Base-by-base conservation (phyloP, 805 yeast genomes). In the Monosporozyma yasuniensis region DNA sequence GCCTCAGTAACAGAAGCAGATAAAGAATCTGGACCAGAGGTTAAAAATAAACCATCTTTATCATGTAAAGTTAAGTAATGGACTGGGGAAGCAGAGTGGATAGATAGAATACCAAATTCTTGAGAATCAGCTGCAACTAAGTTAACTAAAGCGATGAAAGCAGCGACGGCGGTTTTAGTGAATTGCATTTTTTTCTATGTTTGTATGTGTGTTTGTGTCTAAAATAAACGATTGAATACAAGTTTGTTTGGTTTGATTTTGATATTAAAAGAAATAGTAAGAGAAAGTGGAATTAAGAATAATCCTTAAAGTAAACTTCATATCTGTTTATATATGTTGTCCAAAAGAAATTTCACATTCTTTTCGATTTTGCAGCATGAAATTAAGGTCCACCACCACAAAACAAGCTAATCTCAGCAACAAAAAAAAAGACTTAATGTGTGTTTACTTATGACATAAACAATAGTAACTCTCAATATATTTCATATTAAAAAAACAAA, bases 71-170 rank as follows among this genome's bases (percentile, higher is more conserved):
- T 64, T 54, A 70, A 73, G 56, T 67, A 59, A 39, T 44, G 47
- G 22, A 19, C 47, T 3, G 48, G 46, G 42, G 72, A 61, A 39
- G 71, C 72, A 22, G 74, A 70, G 50, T 66, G 61, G 52, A 70
- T 62, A 35, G 63, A 49, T n/a, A 70, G 30, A 25, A 66, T 44
- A 52, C 69, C 70, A 52, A 71, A 70, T 14, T 56, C 19, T 50
- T 63, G 65, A 22, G 75, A 70, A 56, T 69, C 73, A 35, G 73
- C 73, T 5, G 48, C 34, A 39, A 53, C 56, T 3, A 53, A 30
- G 38, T 59, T 49, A 44, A 64, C 61, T 27, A 64, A 50, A 18
- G 70, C 52, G 53, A 61, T 44, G 30, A 67, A 48, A 44, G 61
- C 52, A 50, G 63, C 56, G 39, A 62, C 37, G 46, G 64, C 51